phyloP scores from a whole-genome alignment of 2,329 filamentous ascomycete genomes.

The Conoideocrella luteorostrata region DNA sequence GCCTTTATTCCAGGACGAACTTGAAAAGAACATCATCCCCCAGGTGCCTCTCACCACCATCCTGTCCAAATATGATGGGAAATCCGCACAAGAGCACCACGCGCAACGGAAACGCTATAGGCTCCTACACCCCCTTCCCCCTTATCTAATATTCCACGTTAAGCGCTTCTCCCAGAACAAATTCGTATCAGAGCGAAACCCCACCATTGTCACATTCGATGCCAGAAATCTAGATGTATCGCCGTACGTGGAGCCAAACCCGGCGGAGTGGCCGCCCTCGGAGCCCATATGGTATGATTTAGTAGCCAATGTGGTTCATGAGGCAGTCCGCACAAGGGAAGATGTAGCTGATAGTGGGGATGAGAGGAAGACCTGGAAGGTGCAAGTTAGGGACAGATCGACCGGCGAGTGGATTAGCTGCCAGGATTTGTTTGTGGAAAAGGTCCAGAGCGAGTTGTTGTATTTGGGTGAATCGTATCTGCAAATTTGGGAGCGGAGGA shows the following conservation, averaged over 20 bases:
- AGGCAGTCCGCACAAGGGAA: slow-evolving; percentile 68
- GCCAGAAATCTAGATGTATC: slow-evolving; percentile 75
- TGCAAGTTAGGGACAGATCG: slow-evolving; percentile 76
- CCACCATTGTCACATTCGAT: slow-evolving; percentile 96
- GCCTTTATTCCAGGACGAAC: slow-evolving; percentile 91
- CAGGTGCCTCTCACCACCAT: slow-evolving; percentile 79
- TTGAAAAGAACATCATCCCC: slow-evolving; percentile 93
- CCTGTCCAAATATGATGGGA: slow-evolving; percentile 87
- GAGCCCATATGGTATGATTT: slow-evolving; percentile 94
- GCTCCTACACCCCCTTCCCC: slow-evolving; percentile 82
- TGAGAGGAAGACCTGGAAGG: slow-evolving; percentile 86
- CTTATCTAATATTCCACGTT: slow-evolving; percentile 88
- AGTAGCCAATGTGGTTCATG: slow-evolving; percentile 89
- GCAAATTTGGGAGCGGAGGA: slow-evolving; percentile 90
- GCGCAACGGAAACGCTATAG: slow-evolving; percentile 85
- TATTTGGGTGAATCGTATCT: slow-evolving; percentile 93
- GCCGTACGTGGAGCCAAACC: slow-evolving; percentile 87
- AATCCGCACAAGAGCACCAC: slow-evolving; percentile 79
- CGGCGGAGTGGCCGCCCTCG: slow-evolving; percentile 58
- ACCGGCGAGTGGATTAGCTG: slow-evolving; percentile 85
- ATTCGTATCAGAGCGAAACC: slow-evolving; percentile 92
- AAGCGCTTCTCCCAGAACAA: slow-evolving; percentile 97
- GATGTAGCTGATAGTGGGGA: slow-evolving; percentile 88
- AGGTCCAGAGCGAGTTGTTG: slow-evolving; percentile 79
- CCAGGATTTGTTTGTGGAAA: slow-evolving; percentile 90